Conservation (phyloP, 306 rosid genomes). For the Malus domestica region DNA sequence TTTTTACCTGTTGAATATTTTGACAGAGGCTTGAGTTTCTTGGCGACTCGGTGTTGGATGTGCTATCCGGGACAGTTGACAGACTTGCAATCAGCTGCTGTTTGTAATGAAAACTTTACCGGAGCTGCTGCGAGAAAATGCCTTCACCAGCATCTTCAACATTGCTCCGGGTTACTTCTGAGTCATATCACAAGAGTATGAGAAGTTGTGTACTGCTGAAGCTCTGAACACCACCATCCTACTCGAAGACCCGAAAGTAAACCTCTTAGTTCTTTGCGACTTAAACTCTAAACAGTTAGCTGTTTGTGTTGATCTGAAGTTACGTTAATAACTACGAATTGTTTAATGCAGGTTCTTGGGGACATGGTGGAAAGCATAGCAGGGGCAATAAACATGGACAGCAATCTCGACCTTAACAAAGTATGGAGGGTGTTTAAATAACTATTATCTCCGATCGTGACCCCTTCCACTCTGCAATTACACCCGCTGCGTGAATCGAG, state of each 20-base stretch:
- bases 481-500: slow-evolving; percentile 53
- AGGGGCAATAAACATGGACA: slow-evolving; percentile 80
- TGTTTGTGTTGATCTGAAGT: not conserved
- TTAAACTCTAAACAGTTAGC: not conserved
- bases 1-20: not conserved
- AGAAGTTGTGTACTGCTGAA: slow-evolving; percentile 29
- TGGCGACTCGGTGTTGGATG: slow-evolving; percentile 82
- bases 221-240: slow-evolving; percentile 15
- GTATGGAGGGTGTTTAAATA: slow-evolving; percentile 77
- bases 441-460: slow-evolving; percentile 74
- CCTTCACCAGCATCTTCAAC: slow-evolving; percentile 67
- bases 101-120: slow-evolving; percentile 77
- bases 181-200: slow-evolving; percentile 61
- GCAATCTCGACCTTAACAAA: slow-evolving; percentile 53
- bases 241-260: slow-evolving; percentile 62
- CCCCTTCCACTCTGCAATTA: slow-evolving; percentile 82
- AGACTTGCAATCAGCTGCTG: slow-evolving; percentile 86
- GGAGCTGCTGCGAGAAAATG: slow-evolving; percentile 60
- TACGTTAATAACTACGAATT: not conserved
- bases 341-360: slow-evolving; percentile 56
- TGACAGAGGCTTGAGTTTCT: slow-evolving; percentile 90
- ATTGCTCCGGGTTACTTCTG: slow-evolving; percentile 52
- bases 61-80: slow-evolving; percentile 88
- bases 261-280: not conserved
- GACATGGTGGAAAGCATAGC: slow-evolving; percentile 91